Evolutionary conservation across 2,329 filamentous ascomycete genomes (phyloP).

Genomic region (Alternaria hordeiaustralica): DNA sequence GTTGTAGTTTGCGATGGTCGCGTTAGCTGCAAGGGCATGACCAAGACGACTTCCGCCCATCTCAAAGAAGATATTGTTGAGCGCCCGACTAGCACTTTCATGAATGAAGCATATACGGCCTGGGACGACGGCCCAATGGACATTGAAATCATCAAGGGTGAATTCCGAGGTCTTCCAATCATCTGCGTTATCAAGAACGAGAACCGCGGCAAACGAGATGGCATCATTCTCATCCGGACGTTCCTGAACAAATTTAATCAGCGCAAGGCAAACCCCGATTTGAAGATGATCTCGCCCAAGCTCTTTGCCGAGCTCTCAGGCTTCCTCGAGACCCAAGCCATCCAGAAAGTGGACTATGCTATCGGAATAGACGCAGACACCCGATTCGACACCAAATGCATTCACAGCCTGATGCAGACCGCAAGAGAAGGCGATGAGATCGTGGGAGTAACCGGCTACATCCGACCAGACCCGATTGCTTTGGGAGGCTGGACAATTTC

Average conservation of each 20-base stretch:
- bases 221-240: slow-evolving; percentile 2
- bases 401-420: slow-evolving; percentile 1
- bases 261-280: neutral
- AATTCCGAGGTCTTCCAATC: slow-evolving; percentile 6
- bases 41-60: slow-evolving; percentile 8
- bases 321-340: neutral
- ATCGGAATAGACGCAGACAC: slow-evolving; percentile 9
- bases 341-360: neutral
- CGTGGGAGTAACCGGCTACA: slow-evolving; percentile 6
- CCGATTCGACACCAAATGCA: slow-evolving; percentile 4
- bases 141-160: slow-evolving; percentile 2
- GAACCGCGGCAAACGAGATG: slow-evolving; percentile 11
- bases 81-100: neutral
- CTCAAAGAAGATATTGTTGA: slow-evolving; percentile 7
- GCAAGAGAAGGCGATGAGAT: slow-evolving; percentile 5
- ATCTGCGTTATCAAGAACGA: slow-evolving; percentile 9
- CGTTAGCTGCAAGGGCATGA: slow-evolving; percentile 4
- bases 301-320: slow-evolving; percentile 1
- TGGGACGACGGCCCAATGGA: slow-evolving; percentile 7
- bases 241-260: slow-evolving; percentile 8
- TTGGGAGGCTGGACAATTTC: neutral
- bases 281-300: neutral
- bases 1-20: slow-evolving; percentile 8
- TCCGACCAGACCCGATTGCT: neutral
- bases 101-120: neutral